Percentiles rank a stretch among this genome's conserved stretches.
phyloP scores from a whole-genome alignment of 2,329 filamentous ascomycete species.

The Arachnopeziza araneosa region DNA sequence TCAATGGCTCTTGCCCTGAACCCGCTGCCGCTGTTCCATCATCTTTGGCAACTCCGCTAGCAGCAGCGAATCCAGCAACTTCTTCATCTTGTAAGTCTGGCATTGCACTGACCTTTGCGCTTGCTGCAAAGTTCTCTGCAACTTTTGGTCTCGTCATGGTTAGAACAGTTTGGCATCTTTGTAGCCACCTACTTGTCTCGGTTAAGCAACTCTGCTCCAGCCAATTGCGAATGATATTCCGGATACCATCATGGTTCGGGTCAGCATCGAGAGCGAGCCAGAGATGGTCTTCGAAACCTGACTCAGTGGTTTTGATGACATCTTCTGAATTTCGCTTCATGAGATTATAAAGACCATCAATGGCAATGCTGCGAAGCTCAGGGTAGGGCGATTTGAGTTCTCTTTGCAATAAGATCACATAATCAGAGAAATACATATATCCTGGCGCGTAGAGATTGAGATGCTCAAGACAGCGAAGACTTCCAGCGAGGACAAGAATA shows the following conservation, averaged over 20 bases:
- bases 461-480: slow-evolving; percentile 81
- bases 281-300: slow-evolving; percentile 80
- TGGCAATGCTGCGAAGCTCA: slow-evolving; percentile 70
- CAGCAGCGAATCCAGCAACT: slow-evolving; percentile 88
- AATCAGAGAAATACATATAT: slow-evolving; percentile 76
- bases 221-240: slow-evolving; percentile 88
- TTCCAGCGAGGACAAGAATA: slow-evolving; percentile 65
- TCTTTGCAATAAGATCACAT: slow-evolving; percentile 75
- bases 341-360: slow-evolving; percentile 85
- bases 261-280: slow-evolving; percentile 82
- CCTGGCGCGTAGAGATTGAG: slow-evolving; percentile 86
- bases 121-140: slow-evolving; percentile 42
- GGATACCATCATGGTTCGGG: slow-evolving; percentile 73
- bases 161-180: slow-evolving; percentile 80
- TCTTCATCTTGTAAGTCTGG: slow-evolving; percentile 94
- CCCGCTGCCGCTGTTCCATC: slow-evolving; percentile 45
- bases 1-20: slow-evolving; percentile 76
- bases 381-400: slow-evolving; percentile 66
- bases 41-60: slow-evolving; percentile 53
- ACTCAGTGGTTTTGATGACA: slow-evolving; percentile 69
- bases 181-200: slow-evolving; percentile 80
- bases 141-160: slow-evolving; percentile 75
- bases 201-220: slow-evolving; percentile 79
- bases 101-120: slow-evolving; percentile 44
- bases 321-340: slow-evolving; percentile 90